Evolutionary conservation across 768 basidiomycete species (phyloP).

Genomic region (Rhodosporidiobolus sp.): DNA sequence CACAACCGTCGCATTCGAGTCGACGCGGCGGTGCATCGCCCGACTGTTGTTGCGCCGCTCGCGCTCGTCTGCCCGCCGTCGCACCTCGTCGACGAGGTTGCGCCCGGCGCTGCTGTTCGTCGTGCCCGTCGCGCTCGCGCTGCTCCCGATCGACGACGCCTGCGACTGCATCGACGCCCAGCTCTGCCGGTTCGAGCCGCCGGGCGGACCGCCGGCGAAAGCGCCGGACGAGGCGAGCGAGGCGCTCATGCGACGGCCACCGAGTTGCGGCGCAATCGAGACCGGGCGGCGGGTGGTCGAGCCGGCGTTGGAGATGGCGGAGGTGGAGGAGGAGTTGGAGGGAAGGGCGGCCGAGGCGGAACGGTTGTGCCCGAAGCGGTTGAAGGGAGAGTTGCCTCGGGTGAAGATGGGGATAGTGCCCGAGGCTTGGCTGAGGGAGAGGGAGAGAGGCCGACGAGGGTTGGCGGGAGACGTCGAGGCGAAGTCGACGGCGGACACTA

Average conservation of each 20-base stretch:
- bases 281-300: background rate
- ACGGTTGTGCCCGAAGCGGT: background rate
- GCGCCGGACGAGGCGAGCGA: background rate
- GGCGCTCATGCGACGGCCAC: slow-evolving; percentile 1
- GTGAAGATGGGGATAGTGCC: slow-evolving; percentile 1
- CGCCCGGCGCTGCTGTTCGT: background rate
- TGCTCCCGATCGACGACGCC: background rate
- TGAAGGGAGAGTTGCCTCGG: background rate
- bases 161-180: background rate
- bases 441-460: background rate
- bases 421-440: background rate
- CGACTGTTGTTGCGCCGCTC: background rate
- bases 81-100: background rate
- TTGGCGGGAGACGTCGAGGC: background rate
- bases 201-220: background rate
- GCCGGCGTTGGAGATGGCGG: background rate
- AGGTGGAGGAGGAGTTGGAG: background rate
- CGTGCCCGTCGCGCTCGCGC: background rate
- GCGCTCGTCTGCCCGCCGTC: background rate
- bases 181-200: background rate
- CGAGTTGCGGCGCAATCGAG: slow-evolving; percentile 4
- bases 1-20: background rate
- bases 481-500: background rate
- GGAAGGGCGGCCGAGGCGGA: background rate
- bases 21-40: background rate